Evolutionary conservation across 129 eudicot genomes (phyloP).

Genomic region (Lactuca sativa): DNA sequence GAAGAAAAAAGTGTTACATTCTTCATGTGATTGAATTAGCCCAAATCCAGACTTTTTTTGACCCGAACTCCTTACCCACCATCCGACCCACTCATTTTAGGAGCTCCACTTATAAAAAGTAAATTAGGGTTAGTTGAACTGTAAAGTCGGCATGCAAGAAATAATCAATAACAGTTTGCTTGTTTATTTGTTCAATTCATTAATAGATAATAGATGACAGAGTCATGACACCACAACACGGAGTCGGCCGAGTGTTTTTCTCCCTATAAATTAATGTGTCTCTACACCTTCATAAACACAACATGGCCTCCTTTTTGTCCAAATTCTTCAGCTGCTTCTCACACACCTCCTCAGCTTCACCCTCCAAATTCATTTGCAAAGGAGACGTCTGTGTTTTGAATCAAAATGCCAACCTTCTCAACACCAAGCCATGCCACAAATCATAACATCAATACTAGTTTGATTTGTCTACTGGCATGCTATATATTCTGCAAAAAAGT

Average conservation of each 20-base stretch:
- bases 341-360: not conserved
- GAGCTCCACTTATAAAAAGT: not conserved
- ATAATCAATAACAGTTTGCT: not conserved
- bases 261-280: not conserved
- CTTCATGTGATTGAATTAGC: no score
- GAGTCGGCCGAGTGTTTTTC: not conserved
- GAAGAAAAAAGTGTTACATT: no score
- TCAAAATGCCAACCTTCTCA: not conserved
- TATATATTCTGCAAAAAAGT: no score
- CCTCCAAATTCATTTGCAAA: slow-evolving; percentile 10
- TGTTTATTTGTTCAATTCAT: no score
- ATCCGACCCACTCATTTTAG: no score
- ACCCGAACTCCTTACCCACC: no score
- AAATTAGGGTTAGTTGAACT: not conserved
- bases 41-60: no score
- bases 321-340: slow-evolving; percentile 8
- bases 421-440: not conserved
- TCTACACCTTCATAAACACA: not conserved
- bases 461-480: not conserved
- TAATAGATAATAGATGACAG: not conserved
- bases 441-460: not conserved
- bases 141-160: slow-evolving; percentile 3
- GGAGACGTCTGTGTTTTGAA: slow-evolving; percentile 14
- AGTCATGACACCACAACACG: not conserved
- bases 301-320: slow-evolving; percentile 5